A percentile compares a stretch with the other conserved stretches of the same genome.
These are phyloP conservation scores for Camellia japonica DNA, from an alignment of 148 eudicot genomes.

Conservation along the genomic window DNA sequence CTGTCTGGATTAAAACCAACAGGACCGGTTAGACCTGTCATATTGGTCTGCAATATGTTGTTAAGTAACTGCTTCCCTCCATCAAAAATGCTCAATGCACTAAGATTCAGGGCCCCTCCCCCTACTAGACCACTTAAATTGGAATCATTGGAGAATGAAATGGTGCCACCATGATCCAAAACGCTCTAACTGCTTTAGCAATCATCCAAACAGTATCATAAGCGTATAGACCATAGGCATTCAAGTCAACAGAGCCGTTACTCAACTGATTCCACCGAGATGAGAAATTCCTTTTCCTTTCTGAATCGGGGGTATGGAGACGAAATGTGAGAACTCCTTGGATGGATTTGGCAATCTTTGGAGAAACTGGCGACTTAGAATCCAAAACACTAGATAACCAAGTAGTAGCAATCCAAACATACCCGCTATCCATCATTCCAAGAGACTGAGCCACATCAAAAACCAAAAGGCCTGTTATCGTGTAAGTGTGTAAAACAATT, in stretches of 20 bases:
- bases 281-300: conserved; percentile 30
- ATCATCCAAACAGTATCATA: conserved; percentile 51
- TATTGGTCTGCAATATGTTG: conserved; percentile 30
- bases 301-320: conserved; percentile 51
- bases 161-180: conserved; percentile 33
- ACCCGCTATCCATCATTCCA: conserved; percentile 63
- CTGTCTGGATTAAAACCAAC: conserved; percentile 25
- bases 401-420: conserved; percentile 82
- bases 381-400: conserved; percentile 69
- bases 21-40: conserved; percentile 39
- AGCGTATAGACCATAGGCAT: conserved; percentile 43
- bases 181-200: conserved; percentile 35
- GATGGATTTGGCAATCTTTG: conserved; percentile 11
- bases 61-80: conserved; percentile 33
- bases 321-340: conserved; percentile 67
- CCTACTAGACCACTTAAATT: conserved; percentile 27
- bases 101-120: conserved; percentile 32
- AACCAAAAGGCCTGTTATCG: conserved; percentile 41
- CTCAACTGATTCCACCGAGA: conserved; percentile 36
- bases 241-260: conserved; percentile 27
- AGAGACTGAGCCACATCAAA: conserved; percentile 57
- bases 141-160: conserved; percentile 32
- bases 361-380: conserved; percentile 20
- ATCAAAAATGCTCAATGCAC: conserved; percentile 36
- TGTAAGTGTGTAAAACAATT: conserved; percentile 35